A percentile compares a stretch with the other conserved stretches of the same genome.
Evolutionary conservation across 495 filamentous ascomycete genomes (phyloP).

Genomic region (Penicillium taxi): DNA sequence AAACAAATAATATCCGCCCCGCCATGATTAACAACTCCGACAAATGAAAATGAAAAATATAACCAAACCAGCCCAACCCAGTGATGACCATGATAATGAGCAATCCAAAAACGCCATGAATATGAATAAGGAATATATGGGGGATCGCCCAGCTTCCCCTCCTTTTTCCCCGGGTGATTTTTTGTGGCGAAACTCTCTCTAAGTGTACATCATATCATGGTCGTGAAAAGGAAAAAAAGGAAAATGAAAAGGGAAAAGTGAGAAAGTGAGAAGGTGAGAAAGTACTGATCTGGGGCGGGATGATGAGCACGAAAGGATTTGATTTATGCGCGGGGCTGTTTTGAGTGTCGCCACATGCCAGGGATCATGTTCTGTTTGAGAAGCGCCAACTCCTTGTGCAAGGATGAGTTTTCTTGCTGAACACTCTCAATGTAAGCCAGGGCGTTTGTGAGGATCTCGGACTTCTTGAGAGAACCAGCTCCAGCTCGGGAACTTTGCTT

Average conservation of each 20-base stretch:
- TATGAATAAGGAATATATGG: slow-evolving; percentile 1
- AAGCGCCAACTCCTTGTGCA: slow-evolving; percentile 32
- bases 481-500: slow-evolving; percentile 20
- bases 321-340: slow-evolving; percentile 9
- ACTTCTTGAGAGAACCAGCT: slow-evolving; percentile 38
- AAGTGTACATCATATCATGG: slow-evolving; percentile 17
- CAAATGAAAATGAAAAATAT: background rate
- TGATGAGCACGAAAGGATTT: background rate
- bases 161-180: too few relatives aligned
- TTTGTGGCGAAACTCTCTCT: too few relatives aligned
- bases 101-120: slow-evolving; percentile 1
- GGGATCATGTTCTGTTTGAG: slow-evolving; percentile 30
- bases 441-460: slow-evolving; percentile 56
- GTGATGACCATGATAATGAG: background rate
- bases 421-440: slow-evolving; percentile 61
- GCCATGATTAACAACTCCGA: too few relatives aligned
- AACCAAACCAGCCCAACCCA: slow-evolving; percentile 3
- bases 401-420: slow-evolving; percentile 33
- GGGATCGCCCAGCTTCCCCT: too few relatives aligned
- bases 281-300: background rate
- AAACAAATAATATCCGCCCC: too few relatives aligned
- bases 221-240: slow-evolving; percentile 8
- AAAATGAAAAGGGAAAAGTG: background rate
- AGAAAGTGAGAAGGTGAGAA: slow-evolving; percentile 1
- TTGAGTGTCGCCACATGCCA: slow-evolving; percentile 23